These are phyloP conservation scores for Beauveria pseudobassiana DNA, from an alignment of 2,329 filamentous ascomycete species.

Conservation along the genomic window DNA sequence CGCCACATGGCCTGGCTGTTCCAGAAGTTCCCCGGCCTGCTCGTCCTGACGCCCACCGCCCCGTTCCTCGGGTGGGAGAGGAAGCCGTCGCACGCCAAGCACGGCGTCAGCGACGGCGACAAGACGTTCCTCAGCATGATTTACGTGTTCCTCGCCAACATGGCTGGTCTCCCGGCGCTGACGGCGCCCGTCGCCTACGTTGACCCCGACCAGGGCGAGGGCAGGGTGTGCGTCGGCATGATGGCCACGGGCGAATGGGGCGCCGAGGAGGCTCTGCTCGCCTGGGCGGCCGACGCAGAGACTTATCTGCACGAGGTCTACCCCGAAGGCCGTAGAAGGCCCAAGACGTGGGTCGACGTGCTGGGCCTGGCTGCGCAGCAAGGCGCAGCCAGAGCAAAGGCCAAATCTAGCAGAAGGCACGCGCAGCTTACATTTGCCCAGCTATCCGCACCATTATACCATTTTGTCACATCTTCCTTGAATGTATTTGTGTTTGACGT, in stretches of 20 bases:
- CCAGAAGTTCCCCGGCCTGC: conserved; percentile 60
- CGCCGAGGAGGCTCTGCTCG: conserved; percentile 53
- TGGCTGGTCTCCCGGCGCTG: conserved; percentile 69
- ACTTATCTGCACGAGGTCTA: conserved; percentile 42
- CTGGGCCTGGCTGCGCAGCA: conserved; percentile 20
- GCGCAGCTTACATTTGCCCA: neutral
- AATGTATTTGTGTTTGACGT: neutral
- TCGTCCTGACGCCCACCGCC: conserved; percentile 72
- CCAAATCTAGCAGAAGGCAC: no score
- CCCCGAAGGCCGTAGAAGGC: conserved; percentile 41
- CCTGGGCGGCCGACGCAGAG: conserved; percentile 53
- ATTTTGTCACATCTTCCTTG: neutral
- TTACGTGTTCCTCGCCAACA: conserved; percentile 81
- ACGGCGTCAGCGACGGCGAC: conserved; percentile 71
- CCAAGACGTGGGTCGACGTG: conserved; percentile 53
- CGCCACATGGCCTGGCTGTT: conserved; percentile 67
- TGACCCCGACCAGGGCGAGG: conserved; percentile 46
- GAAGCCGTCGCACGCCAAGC: conserved; percentile 46
- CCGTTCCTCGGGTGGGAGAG: conserved; percentile 71
- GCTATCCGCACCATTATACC: neutral
- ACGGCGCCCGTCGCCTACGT: conserved; percentile 69
- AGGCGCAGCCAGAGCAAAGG: neutral
- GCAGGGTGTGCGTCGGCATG: conserved; percentile 52
- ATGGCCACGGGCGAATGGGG: conserved; percentile 63
- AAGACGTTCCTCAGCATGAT: conserved; percentile 70